These are phyloP conservation scores for Piper betle DNA, from an alignment of 164 flowering plant genomes.

Conservation along the genomic window DNA sequence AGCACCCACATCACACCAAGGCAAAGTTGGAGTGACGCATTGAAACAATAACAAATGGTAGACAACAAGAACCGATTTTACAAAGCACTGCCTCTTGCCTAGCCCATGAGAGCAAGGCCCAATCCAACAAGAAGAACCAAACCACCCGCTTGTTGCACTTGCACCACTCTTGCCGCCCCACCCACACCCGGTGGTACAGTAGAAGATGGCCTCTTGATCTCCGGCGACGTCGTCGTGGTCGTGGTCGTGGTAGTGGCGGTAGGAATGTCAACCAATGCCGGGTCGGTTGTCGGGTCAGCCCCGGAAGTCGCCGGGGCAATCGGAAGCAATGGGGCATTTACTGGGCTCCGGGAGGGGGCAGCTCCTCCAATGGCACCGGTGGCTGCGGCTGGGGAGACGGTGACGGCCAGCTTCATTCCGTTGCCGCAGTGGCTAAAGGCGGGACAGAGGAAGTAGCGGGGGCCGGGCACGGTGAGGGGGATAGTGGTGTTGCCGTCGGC, in stretches of 20 bases:
- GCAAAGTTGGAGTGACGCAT: too few relatives aligned
- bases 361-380: too few relatives aligned
- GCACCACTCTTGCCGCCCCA: background rate
- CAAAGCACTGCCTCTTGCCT: constrained; percentile 50
- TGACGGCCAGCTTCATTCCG: constrained; percentile 16
- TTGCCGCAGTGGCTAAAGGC: constrained; percentile 10
- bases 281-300: background rate
- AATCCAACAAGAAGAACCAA: constrained; percentile 17
- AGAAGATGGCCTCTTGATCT: background rate
- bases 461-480: constrained; percentile 6
- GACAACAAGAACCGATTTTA: background rate
- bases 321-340: background rate
- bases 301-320: background rate
- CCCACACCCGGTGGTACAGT: constrained; percentile 11
- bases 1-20: too few relatives aligned
- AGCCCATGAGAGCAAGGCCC: constrained; percentile 20
- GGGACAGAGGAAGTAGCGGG: constrained; percentile 11
- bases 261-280: background rate
- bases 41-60: background rate
- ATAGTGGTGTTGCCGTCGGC: constrained; percentile 5
- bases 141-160: constrained; percentile 14
- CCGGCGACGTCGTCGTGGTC: constrained; percentile 5
- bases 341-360: background rate
- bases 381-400: constrained; percentile 2
- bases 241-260: constrained; percentile 1